These are phyloP conservation scores for Tolypocladium inflatum DNA, from an alignment of 2,329 filamentous ascomycete genomes.

Conservation along the genomic window DNA sequence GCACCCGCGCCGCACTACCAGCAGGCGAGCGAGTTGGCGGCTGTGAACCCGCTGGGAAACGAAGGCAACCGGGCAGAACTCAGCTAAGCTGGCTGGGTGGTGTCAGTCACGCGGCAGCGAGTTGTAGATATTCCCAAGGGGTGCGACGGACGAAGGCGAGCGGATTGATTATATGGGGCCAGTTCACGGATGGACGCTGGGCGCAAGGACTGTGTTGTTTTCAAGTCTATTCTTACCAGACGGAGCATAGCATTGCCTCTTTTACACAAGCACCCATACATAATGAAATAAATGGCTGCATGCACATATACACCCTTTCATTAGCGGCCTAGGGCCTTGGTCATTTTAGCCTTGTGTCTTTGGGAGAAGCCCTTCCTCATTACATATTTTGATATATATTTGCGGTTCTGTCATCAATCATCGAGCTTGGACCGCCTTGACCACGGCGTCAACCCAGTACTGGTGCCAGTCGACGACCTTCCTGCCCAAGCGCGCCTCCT, in stretches of 20 bases:
- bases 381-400: background rate
- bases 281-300: background rate
- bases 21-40: constrained; percentile 16
- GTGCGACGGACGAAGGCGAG: background rate
- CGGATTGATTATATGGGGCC: background rate
- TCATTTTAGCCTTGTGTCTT: background rate
- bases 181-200: background rate
- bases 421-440: constrained; percentile 6
- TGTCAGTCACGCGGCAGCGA: background rate
- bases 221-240: background rate
- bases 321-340: background rate
- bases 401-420: background rate
- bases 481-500: constrained; percentile 65
- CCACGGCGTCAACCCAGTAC: constrained; percentile 56
- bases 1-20: constrained; percentile 5
- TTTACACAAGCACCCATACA: background rate
- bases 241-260: background rate
- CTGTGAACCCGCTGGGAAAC: constrained; percentile 17
- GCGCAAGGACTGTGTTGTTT: background rate
- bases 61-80: constrained; percentile 24
- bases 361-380: background rate
- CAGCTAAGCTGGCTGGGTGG: background rate
- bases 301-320: background rate
- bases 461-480: constrained; percentile 64
- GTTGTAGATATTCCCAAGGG: background rate